Base-by-base conservation (phyloP, 1,284 basidiomycete genomes). In the Pterulicium gracile region DNA sequence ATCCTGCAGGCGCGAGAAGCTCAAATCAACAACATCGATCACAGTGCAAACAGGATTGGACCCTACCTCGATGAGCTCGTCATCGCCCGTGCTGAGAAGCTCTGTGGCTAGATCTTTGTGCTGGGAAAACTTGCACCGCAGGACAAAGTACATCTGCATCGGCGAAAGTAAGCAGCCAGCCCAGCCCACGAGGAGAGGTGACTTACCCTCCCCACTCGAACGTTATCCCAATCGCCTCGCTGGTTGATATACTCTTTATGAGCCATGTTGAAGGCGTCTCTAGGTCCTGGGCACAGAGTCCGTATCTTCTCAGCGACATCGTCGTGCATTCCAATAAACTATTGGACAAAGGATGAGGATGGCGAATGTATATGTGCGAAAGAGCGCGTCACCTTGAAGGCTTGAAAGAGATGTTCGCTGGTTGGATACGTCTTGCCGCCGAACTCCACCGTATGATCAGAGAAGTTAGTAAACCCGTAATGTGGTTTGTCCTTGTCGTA, bases 81-180 rank as follows among this genome's bases (percentile, higher is more conserved):
- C 57, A n/a, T 59, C 41, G 3, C 60, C 61, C 0, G 70, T 73
- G 3, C 50, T 51, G 12, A 72, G 54, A 24, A 73, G 58, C 47
- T 60, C 51, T 19, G 52, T 48, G 35, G 59, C 61, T 39, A 73
- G 54, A 42, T 66, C 55, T 4, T 45, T 48, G 47, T 73, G 65
- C 48, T 72, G 70, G 4, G 51, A 59, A 32, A 73, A 71, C 51
- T 72, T 72, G 51, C 61, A 57, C 45, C 52, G 58, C n/a, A 70
- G 47, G 4, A 55, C 61, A 3, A 56, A 59, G 36, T 66, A 66
- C 68, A 71, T 67, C 67, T 69, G 34, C 21, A 15, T 15, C 10
- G 10, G 27, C 10, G n/a, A n/a, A 10, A 15, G 49, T 3, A 22
- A 20, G 43, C 22, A 7, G 23, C 34, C 35, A 35, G 19, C 23